Evolutionary conservation across 2,329 filamentous ascomycete genomes (phyloP), one percentile per base, ranked within the genome.

Genomic region (Colletotrichum horii): DNA sequence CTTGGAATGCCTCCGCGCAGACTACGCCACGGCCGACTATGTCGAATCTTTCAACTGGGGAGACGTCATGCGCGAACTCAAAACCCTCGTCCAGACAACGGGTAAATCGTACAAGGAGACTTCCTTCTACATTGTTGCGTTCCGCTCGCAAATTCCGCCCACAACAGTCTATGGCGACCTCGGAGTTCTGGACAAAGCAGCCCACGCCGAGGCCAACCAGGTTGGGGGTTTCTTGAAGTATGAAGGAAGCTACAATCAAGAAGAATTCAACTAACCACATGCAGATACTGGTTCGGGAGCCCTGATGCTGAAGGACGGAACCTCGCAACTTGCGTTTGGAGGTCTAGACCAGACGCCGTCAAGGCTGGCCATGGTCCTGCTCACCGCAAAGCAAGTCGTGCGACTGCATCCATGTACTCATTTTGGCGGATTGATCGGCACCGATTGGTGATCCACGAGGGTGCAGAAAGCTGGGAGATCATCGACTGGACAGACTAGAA

Each of bases 271-370:
- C 65, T 77, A 66, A 79, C 78, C 81, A 61, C 22, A 60, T 62
- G 22, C 78, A 93, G 91, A 84, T 98, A 98, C 84, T 98, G 96
- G 95, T 98, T 97, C 83, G 95, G 95, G 3, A 88, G 87, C 38
- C 93, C 94, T 24, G 92, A 97, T 85, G 86, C 83, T 58, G 88
- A 94, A 67, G 89, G 93, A 77, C 88, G 91, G 81, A 98, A 98
- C 85, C 84, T 98, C 80, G 96, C 96, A 58, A 98, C 96, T 65
- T 96, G 92, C 83, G 82, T 94, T 76, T 94, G 92, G 92, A 87
- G 91, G 77, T 89, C 89, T 36, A 87, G 88, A 58, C 86, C 90
- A 55, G 91, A 93, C 80, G 92, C 92, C 48, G 87, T 86, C 79
- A 87, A 87, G 77, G 92, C 91, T 74, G 91, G 91, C 34, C 83